Base-by-base conservation (phyloP, 2,329 filamentous ascomycete genomes). In the Coniochaeta prunicola region DNA sequence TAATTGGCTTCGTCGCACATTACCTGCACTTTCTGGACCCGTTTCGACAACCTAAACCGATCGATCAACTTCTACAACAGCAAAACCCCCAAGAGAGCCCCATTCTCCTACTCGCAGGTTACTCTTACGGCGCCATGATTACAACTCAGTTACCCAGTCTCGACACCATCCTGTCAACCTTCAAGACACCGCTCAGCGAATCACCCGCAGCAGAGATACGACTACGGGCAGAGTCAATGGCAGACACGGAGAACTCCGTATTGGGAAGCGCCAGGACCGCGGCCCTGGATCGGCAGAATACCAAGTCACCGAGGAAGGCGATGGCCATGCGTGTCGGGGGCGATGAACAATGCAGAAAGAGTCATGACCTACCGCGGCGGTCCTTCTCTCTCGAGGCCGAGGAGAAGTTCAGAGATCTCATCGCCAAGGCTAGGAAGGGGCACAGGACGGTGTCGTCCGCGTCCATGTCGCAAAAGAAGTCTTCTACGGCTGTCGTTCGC, bases 81-180 rank as follows among this genome's bases (percentile, higher is more conserved):
- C 12, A 21, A 6, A 17, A 53, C 56, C 19, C 55, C 56, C 26
- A 38, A 56, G 1, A 38, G 56, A 17, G 63, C 1, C 74, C 72
- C 2, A 58, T 77, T 54, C 68, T 86, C 2, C 66, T 96, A 5
- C 77, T 94, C 5, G 88, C 82, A 1, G 93, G 92, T 7, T 97
- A 96, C 70, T 96, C 91, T 0, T 97, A 97, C 71, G 94, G 94
- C 48, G 90, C 91, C 4, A 82, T 96, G 68, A 83, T 97, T 40
- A 86, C 91, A 2, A 85, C 83, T 0, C 85, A 88, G 59, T 80
- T 96, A 0, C 90, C 91, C 0, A 77, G 85, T 0, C 73, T 87
- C 36, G 70, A 76, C 12, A 72, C 77, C 0, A 83, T 96, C 30
- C 72, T 91, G 26, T 70, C 78, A 1, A 73, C 80, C 1, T 91